Evolutionary conservation across 148 eudicot species (phyloP).

Genomic region (Amaranthus cruentus): DNA sequence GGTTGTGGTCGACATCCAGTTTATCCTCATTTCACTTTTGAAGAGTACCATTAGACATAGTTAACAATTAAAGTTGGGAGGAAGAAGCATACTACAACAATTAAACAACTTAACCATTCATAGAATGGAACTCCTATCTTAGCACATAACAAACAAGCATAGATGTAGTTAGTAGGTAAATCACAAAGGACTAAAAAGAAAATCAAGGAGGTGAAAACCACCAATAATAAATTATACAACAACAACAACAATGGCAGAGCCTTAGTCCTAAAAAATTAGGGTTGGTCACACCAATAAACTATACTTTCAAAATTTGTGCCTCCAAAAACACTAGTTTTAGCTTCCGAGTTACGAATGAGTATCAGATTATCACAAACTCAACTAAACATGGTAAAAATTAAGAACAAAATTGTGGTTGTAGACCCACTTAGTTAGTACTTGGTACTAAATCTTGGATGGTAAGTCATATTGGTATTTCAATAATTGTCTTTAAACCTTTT

Average conservation of each 20-base stretch:
- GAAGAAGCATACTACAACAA: neutral
- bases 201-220: neutral
- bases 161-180: neutral
- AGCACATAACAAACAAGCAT: neutral
- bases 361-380: too few species aligned
- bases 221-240: neutral
- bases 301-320: neutral
- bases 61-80: neutral
- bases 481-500: too few species aligned
- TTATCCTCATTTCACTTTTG: neutral
- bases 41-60: neutral
- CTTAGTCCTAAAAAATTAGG: too few species aligned
- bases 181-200: neutral
- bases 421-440: too few species aligned
- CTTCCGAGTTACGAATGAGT: too few species aligned
- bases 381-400: too few species aligned
- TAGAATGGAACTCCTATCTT: neutral
- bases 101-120: neutral
- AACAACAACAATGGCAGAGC: too few species aligned
- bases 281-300: too few species aligned
- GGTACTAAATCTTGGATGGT: too few species aligned
- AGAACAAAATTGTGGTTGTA: too few species aligned
- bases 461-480: too few species aligned
- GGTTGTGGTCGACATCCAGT: neutral
- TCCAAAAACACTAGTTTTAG: neutral